Base-by-base conservation (phyloP, 495 filamentous ascomycete genomes). In the Penicillium ochrochloron region DNA sequence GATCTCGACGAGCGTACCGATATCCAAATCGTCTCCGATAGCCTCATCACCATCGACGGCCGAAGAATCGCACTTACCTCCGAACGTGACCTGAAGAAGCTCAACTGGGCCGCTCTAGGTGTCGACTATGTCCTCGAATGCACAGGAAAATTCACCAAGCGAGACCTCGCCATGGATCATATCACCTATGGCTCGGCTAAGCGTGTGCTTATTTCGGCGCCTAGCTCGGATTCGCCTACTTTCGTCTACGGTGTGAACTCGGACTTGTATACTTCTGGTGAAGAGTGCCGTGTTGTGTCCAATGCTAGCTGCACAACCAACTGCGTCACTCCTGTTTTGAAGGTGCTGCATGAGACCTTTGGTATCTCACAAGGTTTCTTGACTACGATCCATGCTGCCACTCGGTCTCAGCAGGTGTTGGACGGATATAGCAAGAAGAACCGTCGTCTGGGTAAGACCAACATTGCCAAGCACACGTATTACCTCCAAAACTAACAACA, bases 391-490 rank as follows among this genome's bases (percentile, higher is more conserved):
- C 75, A 77, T 59, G 75, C 75, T 41, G 75, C 75, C 37, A 77
- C 75, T 10, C 67, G 69, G n/a, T 75, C 73, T 19, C 75, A 77
- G 54, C 73, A 75, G 61, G 75, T 77, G n/a, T 33, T 77, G 65
- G 73, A 77, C 63, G 75, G 75, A 9, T 77, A 77, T 44, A 77
- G 75, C 63, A 74, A 77, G 75, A 77, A 77, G 73, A 77, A 74
- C 56, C 69, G 63, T 50, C 73, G 75, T 23, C 63, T 77, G 7
- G 74, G 74, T 76, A 67, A 46, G 63, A 12, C 41, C 29, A 8
- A 12, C 42, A 25, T 19, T n/a, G 10, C 15, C 10, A 46, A 8
- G 0, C 14, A 34, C 11, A 15, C 12, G 35, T 25, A 21, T 48
- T 1, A 35, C 14, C 19, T 29, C 37, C 1, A 57, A 35, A 14